Conservation (phyloP, 768 basidiomycete species). For the Tylopilus cervinicoccineus region DNA sequence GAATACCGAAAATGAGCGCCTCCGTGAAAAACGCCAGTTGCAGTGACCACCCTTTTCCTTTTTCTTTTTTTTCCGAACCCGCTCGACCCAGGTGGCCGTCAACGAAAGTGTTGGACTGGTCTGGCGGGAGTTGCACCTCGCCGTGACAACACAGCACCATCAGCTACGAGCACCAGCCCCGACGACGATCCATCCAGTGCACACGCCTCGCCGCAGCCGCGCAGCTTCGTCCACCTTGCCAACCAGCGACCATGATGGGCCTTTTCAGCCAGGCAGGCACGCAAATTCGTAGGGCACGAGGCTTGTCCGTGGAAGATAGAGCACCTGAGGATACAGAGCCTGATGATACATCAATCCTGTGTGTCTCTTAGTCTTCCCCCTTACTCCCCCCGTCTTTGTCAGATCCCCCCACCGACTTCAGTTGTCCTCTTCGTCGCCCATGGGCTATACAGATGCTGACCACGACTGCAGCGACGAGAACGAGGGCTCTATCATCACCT, state of each 20-base stretch:
- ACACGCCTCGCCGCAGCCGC: conserved; percentile 23
- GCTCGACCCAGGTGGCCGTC: neutral
- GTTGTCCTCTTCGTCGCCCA: conserved; percentile 8
- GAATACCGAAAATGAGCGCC: conserved; percentile 6
- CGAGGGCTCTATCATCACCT: conserved; percentile 86
- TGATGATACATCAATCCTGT: conserved; percentile 89
- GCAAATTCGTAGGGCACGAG: conserved; percentile 66
- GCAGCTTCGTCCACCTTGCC: conserved; percentile 12
- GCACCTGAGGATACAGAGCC: conserved; percentile 79
- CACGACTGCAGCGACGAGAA: conserved; percentile 72
- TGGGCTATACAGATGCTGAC: conserved; percentile 34
- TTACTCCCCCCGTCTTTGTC: conserved; percentile 29
- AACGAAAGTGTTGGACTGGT: neutral
- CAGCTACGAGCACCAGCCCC: neutral
- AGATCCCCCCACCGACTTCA: conserved; percentile 5
- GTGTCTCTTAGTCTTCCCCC: conserved; percentile 36
- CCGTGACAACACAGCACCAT: conserved; percentile 11
- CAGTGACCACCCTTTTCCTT: neutral
- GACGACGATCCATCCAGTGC: neutral
- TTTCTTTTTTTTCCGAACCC: neutral
- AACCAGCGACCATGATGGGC: conserved; percentile 60
- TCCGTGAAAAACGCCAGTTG: neutral
- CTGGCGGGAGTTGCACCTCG: neutral
- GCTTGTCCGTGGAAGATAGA: conserved; percentile 60
- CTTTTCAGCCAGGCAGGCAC: conserved; percentile 69